phyloP scores from a whole-genome alignment of 306 rosid genomes.

The Sechiopsis laciniata region DNA sequence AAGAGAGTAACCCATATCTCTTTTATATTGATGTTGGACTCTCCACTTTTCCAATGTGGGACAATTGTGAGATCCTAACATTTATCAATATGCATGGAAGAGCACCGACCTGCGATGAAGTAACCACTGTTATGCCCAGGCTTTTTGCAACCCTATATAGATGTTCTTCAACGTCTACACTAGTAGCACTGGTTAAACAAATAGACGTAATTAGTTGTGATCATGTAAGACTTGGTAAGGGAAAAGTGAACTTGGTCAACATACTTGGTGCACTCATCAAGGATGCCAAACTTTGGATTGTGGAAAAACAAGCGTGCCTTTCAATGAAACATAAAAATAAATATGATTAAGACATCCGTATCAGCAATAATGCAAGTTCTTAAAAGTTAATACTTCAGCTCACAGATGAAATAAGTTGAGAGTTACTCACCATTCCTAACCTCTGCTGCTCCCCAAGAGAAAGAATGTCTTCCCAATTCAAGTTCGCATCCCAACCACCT shows the following conservation, averaged over 20 bases:
- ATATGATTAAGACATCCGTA: constrained; percentile 10
- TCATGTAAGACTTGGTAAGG: constrained; percentile 2
- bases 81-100: neutral
- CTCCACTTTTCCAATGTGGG: too few species aligned
- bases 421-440: constrained; percentile 78
- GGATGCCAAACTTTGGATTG: constrained; percentile 85
- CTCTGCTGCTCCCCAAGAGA: constrained; percentile 99
- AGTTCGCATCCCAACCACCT: constrained; percentile 80
- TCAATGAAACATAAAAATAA: constrained; percentile 31
- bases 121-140: constrained; percentile 81
- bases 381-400: constrained; percentile 21
- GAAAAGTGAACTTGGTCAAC: constrained; percentile 29
- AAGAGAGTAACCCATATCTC: too few species aligned
- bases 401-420: constrained; percentile 10
- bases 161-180: constrained; percentile 95
- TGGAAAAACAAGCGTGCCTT: constrained; percentile 97
- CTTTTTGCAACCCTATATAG: constrained; percentile 78
- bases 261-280: constrained; percentile 98
- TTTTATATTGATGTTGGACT: too few species aligned
- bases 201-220: neutral
- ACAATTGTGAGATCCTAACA: too few species aligned
- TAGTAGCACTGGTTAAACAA: constrained; percentile 62
- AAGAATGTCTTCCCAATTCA: constrained; percentile 87
- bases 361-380: neutral
- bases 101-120: constrained; percentile 86